Evolutionary conservation across 2,329 filamentous ascomycete species (phyloP).

Genomic region (Curvularia verruculosa): DNA sequence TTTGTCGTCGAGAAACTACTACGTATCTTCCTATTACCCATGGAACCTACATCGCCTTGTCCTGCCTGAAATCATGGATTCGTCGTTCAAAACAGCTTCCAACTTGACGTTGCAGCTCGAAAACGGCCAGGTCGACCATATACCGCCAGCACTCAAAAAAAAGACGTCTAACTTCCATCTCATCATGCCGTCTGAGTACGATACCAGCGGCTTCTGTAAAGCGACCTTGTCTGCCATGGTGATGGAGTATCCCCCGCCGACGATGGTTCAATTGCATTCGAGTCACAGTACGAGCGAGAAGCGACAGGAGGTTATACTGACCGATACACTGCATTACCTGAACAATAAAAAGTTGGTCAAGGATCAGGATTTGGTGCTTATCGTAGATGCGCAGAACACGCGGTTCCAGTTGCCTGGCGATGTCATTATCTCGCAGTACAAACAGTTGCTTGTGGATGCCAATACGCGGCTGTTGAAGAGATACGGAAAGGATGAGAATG

Average conservation of each 20-base stretch:
- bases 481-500: slow-evolving; percentile 51
- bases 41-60: slow-evolving; percentile 39
- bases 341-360: slow-evolving; percentile 55
- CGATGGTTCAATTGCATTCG: slow-evolving; percentile 56
- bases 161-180: slow-evolving; percentile 58
- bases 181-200: slow-evolving; percentile 58
- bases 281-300: slow-evolving; percentile 28
- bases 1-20: slow-evolving; percentile 35
- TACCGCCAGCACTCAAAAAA: slow-evolving; percentile 41
- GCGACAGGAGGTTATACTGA: slow-evolving; percentile 54
- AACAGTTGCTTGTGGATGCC: slow-evolving; percentile 59
- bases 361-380: slow-evolving; percentile 66
- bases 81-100: slow-evolving; percentile 40
- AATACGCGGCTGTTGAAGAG: slow-evolving; percentile 59
- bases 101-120: slow-evolving; percentile 45
- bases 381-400: slow-evolving; percentile 68
- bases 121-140: slow-evolving; percentile 35
- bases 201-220: slow-evolving; percentile 61
- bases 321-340: slow-evolving; percentile 57
- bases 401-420: slow-evolving; percentile 70
- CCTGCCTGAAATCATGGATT: slow-evolving; percentile 31
- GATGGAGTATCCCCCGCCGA: slow-evolving; percentile 65
- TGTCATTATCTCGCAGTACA: slow-evolving; percentile 67
- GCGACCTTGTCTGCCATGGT: slow-evolving; percentile 63
- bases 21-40: slow-evolving; percentile 35